phyloP scores from a whole-genome alignment of 805 yeast species.

The Starmerella etchellsii region DNA sequence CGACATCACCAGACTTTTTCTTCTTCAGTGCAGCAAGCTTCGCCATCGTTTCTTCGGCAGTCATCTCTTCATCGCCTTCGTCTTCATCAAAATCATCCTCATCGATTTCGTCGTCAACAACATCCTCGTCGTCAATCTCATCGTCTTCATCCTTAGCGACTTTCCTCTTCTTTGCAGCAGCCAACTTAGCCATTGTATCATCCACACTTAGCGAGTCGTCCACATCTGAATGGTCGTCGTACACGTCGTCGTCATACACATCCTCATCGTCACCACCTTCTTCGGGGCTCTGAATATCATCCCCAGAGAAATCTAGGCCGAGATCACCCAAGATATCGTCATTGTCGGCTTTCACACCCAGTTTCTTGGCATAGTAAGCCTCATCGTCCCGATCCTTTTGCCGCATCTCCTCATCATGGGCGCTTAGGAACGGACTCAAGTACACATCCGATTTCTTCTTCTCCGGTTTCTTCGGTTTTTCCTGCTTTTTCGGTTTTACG shows the following conservation, averaged over 20 bases:
- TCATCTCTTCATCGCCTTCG: conserved; percentile 5
- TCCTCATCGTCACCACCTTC: background rate
- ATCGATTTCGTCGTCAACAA: background rate
- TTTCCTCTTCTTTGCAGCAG: conserved; percentile 19
- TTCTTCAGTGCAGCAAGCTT: conserved; percentile 15
- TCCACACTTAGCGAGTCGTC: conserved; percentile 16
- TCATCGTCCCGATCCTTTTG: conserved; percentile 64
- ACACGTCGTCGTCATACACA: conserved; percentile 4
- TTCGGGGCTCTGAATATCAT: conserved; percentile 15
- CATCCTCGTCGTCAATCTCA: conserved; percentile 1
- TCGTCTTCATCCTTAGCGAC: background rate
- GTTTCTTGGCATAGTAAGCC: conserved; percentile 66
- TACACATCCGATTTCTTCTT: conserved; percentile 10
- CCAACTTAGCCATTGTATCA: conserved; percentile 22
- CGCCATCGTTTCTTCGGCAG: conserved; percentile 19
- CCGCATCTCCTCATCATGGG: conserved; percentile 38
- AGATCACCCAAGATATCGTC: conserved; percentile 72
- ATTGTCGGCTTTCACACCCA: conserved; percentile 64
- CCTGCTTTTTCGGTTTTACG: background rate
- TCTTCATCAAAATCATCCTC: background rate
- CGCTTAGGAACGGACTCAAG: conserved; percentile 23
- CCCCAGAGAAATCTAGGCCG: conserved; percentile 29
- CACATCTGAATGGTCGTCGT: background rate
- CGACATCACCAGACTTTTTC: background rate
- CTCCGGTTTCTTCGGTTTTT: conserved; percentile 11